Conservation (phyloP, 2,329 filamentous ascomycete genomes). For the Dothidotthia symphoricarpi region DNA sequence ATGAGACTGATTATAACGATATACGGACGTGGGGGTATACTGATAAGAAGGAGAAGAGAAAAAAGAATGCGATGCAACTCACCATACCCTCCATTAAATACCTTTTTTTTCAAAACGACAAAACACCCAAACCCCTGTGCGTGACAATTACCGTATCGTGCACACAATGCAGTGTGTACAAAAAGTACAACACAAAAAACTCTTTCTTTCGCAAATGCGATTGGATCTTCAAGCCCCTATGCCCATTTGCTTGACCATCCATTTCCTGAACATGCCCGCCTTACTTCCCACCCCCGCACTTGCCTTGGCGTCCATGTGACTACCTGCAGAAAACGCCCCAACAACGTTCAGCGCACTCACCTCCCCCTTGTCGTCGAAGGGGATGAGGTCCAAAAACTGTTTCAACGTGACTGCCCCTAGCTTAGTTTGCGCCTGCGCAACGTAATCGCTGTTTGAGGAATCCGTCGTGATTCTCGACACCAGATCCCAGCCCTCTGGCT, state of each 20-base stretch:
- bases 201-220: no score
- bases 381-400: constrained; percentile 27
- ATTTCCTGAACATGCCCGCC: constrained; percentile 26
- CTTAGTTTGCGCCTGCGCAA: constrained; percentile 24
- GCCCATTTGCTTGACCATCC: constrained; percentile 13
- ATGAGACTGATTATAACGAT: no score
- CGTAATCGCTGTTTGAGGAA: constrained; percentile 18
- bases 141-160: no score
- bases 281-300: constrained; percentile 17
- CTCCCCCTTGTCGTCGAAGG: constrained; percentile 21
- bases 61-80: no score
- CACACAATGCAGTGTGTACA: no score
- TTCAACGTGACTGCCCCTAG: constrained; percentile 29
- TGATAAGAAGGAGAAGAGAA: no score
- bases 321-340: constrained; percentile 30
- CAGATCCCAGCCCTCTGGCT: constrained; percentile 26
- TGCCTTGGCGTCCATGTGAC: constrained; percentile 24
- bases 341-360: constrained; percentile 21
- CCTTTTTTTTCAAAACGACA: no score
- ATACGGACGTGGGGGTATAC: no score
- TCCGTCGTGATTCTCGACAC: constrained; percentile 24
- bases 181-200: no score
- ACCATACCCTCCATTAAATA: no score
- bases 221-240: no score
- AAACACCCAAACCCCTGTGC: no score